These are phyloP conservation scores for Closterium sp. DNA, from an alignment of 139 green algal species.

Conservation along the genomic window DNA sequence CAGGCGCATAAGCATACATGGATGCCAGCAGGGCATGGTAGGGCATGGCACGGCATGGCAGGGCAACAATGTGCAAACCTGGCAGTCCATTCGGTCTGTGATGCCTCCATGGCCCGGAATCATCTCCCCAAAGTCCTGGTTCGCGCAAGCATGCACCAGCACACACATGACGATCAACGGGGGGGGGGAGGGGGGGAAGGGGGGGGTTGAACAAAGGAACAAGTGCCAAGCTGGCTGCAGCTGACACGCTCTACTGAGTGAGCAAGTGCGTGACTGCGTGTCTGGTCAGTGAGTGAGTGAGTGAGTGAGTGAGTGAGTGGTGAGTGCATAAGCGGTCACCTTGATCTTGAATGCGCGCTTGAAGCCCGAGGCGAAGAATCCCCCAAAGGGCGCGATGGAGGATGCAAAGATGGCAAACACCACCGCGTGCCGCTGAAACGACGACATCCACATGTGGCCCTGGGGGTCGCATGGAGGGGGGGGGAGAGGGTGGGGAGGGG, in stretches of 20 bases:
- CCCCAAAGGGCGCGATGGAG: slow-evolving; percentile 93
- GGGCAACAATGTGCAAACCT: slow-evolving; percentile 52
- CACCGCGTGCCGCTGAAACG: slow-evolving; percentile 74
- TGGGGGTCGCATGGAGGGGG: background rate
- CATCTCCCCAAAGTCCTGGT: slow-evolving; percentile 89
- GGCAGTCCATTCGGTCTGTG: slow-evolving; percentile 98
- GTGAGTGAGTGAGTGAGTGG: too few relatives aligned
- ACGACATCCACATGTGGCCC: slow-evolving; percentile 18
- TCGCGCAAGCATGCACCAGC: background rate
- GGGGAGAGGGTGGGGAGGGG: background rate
- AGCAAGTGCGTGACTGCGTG: too few relatives aligned
- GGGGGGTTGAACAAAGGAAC: too few relatives aligned
- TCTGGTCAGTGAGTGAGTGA: too few relatives aligned
- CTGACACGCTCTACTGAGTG: too few relatives aligned
- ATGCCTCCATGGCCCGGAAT: slow-evolving; percentile 98
- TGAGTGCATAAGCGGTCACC: slow-evolving; percentile 11
- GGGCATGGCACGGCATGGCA: background rate
- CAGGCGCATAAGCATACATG: slow-evolving; percentile 15
- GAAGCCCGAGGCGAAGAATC: slow-evolving; percentile 97
- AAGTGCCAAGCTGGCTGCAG: too few relatives aligned
- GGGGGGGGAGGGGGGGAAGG: too few relatives aligned
- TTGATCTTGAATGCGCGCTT: slow-evolving; percentile 99
- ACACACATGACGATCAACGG: background rate
- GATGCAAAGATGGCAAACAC: slow-evolving; percentile 89
- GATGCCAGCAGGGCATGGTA: background rate